Base-by-base conservation (phyloP, 2,329 filamentous ascomycete species). In the Corinectria fuckeliana region DNA sequence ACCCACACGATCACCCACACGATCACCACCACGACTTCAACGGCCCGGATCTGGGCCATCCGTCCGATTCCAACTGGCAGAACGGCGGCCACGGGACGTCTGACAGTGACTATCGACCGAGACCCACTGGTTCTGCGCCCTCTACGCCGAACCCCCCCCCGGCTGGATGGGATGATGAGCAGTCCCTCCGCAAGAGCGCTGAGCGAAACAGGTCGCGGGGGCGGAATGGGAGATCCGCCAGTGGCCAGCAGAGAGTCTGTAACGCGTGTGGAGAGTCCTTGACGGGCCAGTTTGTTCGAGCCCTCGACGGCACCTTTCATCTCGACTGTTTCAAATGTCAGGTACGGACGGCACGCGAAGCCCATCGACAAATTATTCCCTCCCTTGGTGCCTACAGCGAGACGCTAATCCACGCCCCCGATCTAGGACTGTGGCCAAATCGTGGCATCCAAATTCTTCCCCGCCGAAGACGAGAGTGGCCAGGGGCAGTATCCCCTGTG, bases 381-480 rank as follows among this genome's bases (percentile, higher is more conserved):
- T n/a, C 54, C 55, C 34, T 54, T 16, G 30, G 21, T 53, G 28
- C 21, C n/a, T 44, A 21, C 34, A 23, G 16, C 25, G 21, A 52
- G 45, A 66, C 38, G 47, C 68, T 70, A 69, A 69, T 38, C 21
- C 53, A 30, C 16, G 47, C 44, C 56, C 45, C 34, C 39, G 45
- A 49, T 66, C 39, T 74, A 98, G 94, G 95, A 99, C 75, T 99
- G 95, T 73, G 92, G 91, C 67, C 91, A 97, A 76, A 96, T 98
- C 61, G 95, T 99, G 34, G 95, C 95, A 39, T 97, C 94, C 51
- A 99, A 99, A 72, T 99, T 99, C 85, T 99, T 99, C 77, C 95
- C 95, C 1, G 91, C 96, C 7, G 93, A 97, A 66, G 92, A 96
- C 69, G 92, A 96, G 70, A 88, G 93, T 67, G 92, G 92, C 38